These are phyloP conservation scores for Halenospora varia DNA, from an alignment of 495 filamentous ascomycete genomes.

Conservation along the genomic window DNA sequence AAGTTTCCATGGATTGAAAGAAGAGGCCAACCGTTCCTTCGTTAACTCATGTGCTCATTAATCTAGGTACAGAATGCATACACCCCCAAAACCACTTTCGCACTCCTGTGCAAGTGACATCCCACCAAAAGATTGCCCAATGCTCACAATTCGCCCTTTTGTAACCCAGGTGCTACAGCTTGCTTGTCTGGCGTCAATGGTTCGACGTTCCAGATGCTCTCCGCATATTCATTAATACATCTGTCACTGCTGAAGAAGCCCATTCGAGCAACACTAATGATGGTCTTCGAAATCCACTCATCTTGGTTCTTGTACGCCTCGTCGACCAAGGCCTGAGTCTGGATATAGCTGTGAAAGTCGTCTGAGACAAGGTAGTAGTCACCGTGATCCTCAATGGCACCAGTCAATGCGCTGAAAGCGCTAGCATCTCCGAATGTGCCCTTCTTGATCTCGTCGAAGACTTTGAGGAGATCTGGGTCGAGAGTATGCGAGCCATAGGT, in stretches of 20 bases:
- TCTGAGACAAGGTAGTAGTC: conserved; percentile 98
- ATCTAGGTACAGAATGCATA: not conserved
- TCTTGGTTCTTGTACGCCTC: conserved; percentile 87
- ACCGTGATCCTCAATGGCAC: conserved; percentile 83
- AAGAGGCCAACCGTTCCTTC: not conserved
- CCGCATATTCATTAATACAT: conserved; percentile 98
- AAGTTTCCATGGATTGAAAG: not conserved
- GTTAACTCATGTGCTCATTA: not conserved
- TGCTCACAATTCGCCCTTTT: conserved; percentile 17
- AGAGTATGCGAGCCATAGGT: conserved; percentile 74
- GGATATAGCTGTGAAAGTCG: conserved; percentile 90
- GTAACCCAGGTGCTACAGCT: conserved; percentile 11
- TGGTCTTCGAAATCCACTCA: conserved; percentile 85
- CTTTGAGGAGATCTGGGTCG: conserved; percentile 67
- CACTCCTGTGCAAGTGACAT: not conserved
- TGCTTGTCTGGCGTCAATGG: conserved; percentile 36
- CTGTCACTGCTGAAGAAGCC: conserved; percentile 95
- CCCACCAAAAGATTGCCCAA: not conserved
- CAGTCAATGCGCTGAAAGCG: conserved; percentile 74
- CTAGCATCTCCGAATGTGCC: conserved; percentile 72
- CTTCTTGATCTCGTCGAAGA: conserved; percentile 77
- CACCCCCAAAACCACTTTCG: not conserved
- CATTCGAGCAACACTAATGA: conserved; percentile 85
- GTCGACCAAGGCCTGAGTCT: conserved; percentile 86
- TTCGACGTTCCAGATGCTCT: conserved; percentile 95